Evolutionary conservation across 768 basidiomycete genomes (phyloP), one percentile per base, ranked within the genome.

Genomic region (Rhizopogon vesiculosus): DNA sequence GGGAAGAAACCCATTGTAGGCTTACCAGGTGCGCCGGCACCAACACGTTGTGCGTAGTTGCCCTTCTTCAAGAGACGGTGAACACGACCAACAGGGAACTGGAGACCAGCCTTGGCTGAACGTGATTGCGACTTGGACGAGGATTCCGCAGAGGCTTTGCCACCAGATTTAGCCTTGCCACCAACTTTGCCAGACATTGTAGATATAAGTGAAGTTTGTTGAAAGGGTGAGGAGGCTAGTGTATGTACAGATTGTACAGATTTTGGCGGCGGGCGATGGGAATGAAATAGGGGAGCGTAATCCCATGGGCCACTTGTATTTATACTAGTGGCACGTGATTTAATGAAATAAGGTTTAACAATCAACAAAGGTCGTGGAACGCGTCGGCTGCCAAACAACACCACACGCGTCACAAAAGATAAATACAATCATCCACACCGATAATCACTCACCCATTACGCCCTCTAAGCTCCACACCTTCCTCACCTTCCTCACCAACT

Each of bases 111-210:
- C 56, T 75, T 75, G 56, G 74, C 68, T 5, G 74, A 76, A 54
- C 73, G 73, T 2, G 73, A 76, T 40, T 60, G 59, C 1, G 74
- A 69, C 45, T 74, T 74, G 51, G 64, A 40, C 1, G 43, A 15
- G 8, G 59, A 4, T 3, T 72, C 74, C 59, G 73, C 75, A 9
- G 72, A 60, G n/a, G 83, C 76, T 63, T 82, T 83, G 64, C 89
- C 84, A 64, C 86, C 87, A 53, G 85, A 81, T 61, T 83, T 77
- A 45, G 86, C 83, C 73, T 89, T 89, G 33, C 74, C 74, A 35
- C 72, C 65, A 42, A 63, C 66, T 63, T 72, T 79, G 54, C 73
- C 70, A 67, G 75, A 73, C 72, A 70, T 69, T 54, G 51, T 63
- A 48, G 42, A 42, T 60, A 60, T 10, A 25, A 59, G 42, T 42